phyloP scores from a whole-genome alignment of 2,329 filamentous ascomycete species.

The Penicillium paneum region DNA sequence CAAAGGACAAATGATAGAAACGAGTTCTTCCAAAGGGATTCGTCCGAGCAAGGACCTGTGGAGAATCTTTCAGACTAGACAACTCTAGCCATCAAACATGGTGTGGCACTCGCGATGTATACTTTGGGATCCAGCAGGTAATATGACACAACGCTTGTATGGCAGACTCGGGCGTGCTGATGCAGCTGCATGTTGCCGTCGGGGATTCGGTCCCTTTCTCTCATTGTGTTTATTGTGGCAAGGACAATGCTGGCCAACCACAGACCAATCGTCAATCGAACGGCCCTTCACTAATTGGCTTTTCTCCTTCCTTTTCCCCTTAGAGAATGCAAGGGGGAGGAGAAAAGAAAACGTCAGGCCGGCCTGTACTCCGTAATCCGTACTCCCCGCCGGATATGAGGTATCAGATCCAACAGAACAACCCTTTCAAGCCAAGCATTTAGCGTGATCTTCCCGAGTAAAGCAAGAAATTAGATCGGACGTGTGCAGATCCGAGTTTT shows the following conservation, averaged over 20 bases:
- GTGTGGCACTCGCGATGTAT: background rate
- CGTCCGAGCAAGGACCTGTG: background rate
- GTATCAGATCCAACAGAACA: slow-evolving; percentile 11
- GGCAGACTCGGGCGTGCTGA: background rate
- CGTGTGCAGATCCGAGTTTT: background rate
- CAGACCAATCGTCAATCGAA: background rate
- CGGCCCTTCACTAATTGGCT: background rate
- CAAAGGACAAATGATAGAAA: slow-evolving; percentile 8
- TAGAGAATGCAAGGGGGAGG: background rate
- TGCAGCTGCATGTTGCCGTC: background rate
- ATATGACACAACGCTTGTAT: slow-evolving; percentile 6
- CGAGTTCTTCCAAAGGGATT: slow-evolving; percentile 1
- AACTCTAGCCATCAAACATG: background rate
- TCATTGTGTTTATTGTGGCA: slow-evolving; percentile 2
- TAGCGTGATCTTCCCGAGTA: background rate
- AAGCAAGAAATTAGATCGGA: background rate
- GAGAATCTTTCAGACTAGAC: background rate
- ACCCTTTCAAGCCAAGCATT: background rate
- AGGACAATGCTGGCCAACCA: background rate
- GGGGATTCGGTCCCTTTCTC: background rate
- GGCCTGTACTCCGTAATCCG: background rate
- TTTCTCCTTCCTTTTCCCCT: background rate
- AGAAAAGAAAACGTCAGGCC: background rate
- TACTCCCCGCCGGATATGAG: slow-evolving; percentile 17
- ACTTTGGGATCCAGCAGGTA: background rate